These are phyloP conservation scores for Auricularia heimuer DNA, from an alignment of 768 basidiomycete genomes.

Conservation along the genomic window DNA sequence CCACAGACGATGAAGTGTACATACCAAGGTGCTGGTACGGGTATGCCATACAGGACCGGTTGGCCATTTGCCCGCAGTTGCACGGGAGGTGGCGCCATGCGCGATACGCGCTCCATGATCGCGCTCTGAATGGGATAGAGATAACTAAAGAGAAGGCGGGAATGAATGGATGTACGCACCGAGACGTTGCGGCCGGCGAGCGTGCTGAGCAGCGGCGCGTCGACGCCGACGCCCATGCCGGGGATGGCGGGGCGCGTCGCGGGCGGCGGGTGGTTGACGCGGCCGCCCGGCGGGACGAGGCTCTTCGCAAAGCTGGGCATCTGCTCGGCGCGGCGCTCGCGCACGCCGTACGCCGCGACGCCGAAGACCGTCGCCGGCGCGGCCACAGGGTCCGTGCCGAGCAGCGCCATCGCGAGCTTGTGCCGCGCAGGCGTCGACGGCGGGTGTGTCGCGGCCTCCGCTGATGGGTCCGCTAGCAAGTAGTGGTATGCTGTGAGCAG, in stretches of 20 bases:
- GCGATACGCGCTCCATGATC: not conserved
- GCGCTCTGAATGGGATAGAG: not conserved
- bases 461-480: constrained; percentile 42
- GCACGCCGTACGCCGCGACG: not conserved
- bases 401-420: constrained; percentile 64
- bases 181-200: not conserved
- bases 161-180: not conserved
- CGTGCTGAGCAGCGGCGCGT: not conserved
- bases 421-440: constrained; percentile 54
- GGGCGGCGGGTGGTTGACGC: not conserved
- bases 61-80: not conserved
- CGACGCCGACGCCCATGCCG: not conserved
- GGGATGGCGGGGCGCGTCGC: not conserved
- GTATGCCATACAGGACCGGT: not conserved
- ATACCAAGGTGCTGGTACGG: not conserved
- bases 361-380: not conserved
- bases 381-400: constrained; percentile 18
- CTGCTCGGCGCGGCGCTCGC: not conserved
- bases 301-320: not conserved
- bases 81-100: not conserved
- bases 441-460: constrained; percentile 44
- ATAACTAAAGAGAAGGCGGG: not conserved
- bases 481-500: constrained; percentile 66
- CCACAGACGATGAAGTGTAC: too few relatives aligned
- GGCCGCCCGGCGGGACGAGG: not conserved